A percentile compares a stretch with the other conserved stretches of the same genome.
Conservation (phyloP, 306 rosid species). For the Malus sieversii region DNA sequence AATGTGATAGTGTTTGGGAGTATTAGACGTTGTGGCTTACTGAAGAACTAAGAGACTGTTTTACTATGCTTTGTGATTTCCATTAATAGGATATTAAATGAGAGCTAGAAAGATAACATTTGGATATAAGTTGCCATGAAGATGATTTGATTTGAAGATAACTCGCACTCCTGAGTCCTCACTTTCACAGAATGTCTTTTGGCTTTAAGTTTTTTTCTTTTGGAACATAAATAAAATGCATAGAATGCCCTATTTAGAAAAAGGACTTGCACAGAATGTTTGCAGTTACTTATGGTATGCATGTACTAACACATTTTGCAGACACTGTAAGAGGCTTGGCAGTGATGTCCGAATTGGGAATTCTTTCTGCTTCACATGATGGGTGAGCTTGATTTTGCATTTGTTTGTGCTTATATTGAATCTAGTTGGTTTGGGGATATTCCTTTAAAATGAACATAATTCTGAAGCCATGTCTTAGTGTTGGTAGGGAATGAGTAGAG, state of each 20-base stretch:
- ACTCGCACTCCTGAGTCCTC: too few species aligned
- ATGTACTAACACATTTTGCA: slow-evolving; percentile 29
- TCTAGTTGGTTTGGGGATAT: background rate
- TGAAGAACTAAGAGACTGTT: background rate
- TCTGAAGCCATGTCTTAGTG: background rate
- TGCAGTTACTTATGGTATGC: slow-evolving; percentile 11
- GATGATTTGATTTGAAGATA: background rate
- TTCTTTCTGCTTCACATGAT: slow-evolving; percentile 92
- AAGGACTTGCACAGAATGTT: background rate
- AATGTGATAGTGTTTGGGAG: background rate
- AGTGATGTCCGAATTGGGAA: slow-evolving; percentile 75
- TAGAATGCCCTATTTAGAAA: background rate
- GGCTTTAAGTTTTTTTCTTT: background rate
- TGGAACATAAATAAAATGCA: background rate
- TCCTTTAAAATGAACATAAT: background rate
- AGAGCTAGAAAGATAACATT: background rate
- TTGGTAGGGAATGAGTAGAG: background rate
- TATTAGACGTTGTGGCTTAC: background rate
- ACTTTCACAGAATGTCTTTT: background rate
- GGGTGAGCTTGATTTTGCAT: slow-evolving; percentile 47
- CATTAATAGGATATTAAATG: background rate
- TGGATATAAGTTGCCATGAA: background rate
- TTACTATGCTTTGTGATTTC: background rate
- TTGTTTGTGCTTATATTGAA: background rate
- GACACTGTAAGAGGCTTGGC: slow-evolving; percentile 94